Conservation (phyloP, 371 early-diverging fungal species). For the Parasitella parasitica region DNA sequence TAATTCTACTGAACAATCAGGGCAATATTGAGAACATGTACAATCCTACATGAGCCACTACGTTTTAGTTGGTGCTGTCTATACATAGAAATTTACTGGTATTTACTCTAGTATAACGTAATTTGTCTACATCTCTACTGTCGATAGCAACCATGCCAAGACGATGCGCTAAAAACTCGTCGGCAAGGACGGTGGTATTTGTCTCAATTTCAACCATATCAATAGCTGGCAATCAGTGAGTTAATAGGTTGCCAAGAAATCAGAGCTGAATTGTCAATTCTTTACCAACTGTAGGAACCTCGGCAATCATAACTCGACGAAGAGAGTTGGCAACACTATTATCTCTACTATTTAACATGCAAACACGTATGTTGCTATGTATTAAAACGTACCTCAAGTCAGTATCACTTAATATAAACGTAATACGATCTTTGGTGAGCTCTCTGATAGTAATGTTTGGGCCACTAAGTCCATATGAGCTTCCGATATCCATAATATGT, state of each 20-base stretch:
- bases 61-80: neutral
- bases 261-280: neutral
- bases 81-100: neutral
- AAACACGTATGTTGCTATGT: neutral
- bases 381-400: conserved; percentile 63
- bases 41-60: conserved; percentile 68
- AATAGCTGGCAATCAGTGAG: conserved; percentile 68
- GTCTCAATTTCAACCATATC: conserved; percentile 96
- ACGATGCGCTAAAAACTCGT: conserved; percentile 98
- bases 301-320: conserved; percentile 95
- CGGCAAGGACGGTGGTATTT: conserved; percentile 96
- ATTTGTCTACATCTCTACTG: conserved; percentile 71
- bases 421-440: conserved; percentile 66
- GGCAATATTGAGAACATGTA: conserved; percentile 86
- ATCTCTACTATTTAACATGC: neutral
- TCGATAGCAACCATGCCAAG: conserved; percentile 97
- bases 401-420: conserved; percentile 76
- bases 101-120: conserved; percentile 82
- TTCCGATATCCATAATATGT: conserved; percentile 20
- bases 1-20: conserved; percentile 89
- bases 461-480: conserved; percentile 51
- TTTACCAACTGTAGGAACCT: conserved; percentile 95
- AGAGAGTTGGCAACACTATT: conserved; percentile 93
- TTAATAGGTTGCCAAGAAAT: neutral
- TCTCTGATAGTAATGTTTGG: conserved; percentile 76